Evolutionary conservation across 148 eudicot species (phyloP), one percentile per base, ranked within the genome.

Genomic region (Cornus kousa): DNA sequence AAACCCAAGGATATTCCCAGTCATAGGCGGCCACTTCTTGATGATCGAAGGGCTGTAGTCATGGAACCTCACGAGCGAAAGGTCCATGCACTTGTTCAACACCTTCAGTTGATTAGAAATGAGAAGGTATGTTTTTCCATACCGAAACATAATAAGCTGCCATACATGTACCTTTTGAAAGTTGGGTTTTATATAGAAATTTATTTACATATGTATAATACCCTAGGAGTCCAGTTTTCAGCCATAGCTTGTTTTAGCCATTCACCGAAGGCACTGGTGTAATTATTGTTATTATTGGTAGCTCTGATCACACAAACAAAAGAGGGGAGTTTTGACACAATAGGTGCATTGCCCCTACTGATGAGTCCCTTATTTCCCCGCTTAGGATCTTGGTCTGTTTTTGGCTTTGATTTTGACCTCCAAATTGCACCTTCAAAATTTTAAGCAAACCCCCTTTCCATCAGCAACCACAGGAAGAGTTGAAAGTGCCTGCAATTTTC

Each of bases 1-100:
- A 96, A 96, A 85, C 97, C 98, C 59, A 96, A 96, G 86, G 85
- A 93, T 77, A 83, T 65, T 70, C 87, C 91, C 14, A 78, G 79
- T 67, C 74, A 87, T 55, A 85, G 78, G 74, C 84, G 79, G 16
- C 85, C 84, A 17, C 74, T 66, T 72, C 87, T 88, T 75, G 87
- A 82, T 48, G 79, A 43, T 59, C 70, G 84, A 73, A 86, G 89
- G 82, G 97, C 99, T 76, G 92, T 92, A 43, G 85, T 93, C 55
- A 81, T 82, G 80, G 99, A 96, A 85, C 95, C 98, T 77, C 86
- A 80, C 55, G 90, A 96, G 78, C 72, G 80, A 24, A 86, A 80
- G 82, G 80, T 79, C 64, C 87, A 69, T 71, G 77, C 76, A 31
- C 85, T 89, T 55, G 77, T 93, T 76, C 95, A 92, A 73, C 90